Evolutionary conservation across 345 rosid genomes (phyloP), one percentile per base, ranked within the genome.

Genomic region (Ceriops tagal): DNA sequence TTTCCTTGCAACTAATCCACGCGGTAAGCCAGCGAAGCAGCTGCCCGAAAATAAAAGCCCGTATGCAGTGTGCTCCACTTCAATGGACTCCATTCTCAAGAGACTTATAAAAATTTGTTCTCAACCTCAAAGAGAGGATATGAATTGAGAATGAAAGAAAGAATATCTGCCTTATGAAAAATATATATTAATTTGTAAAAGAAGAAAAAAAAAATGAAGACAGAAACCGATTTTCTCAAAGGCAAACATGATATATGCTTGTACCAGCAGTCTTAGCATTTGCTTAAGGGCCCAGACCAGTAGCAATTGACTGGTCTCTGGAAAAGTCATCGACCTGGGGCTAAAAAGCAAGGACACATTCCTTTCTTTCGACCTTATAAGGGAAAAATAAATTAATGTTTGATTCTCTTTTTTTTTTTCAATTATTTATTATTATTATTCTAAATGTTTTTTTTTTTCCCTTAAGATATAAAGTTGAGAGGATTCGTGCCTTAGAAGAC

Each of bases 401-500:
- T 62, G 5, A 39, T 43, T 43, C 15, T 2, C 13, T 13, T 2
- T 39, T 11, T 2, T 37, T 9, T 37, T 24, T 24, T 24, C 26
- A 24, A 24, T 24, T 24, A 24, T 24, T 24, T 24, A 24, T 24
- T 8, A 1, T 9, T 9, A 1, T 37, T 62, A 53, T 39, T 69
- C 19, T 37, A 75, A 20, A 43, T 43, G 35, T 58, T n/a, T 15
- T 24, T 32, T 6, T 19, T 59, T 7, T 57, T 10, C 0, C 7
- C 11, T 24, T 22, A 13, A 15, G 61, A 6, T 21, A 27, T 21
- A 27, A 26, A 13, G 39, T 34, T 52, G 62, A 27, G 35, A 73
- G 66, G 53, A 56, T 1, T 62, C 70, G 69, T 75, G 70, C 63
- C 70, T 71, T 79, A 3, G 65, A 75, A 75, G 82, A 22, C 65